Evolutionary conservation across 495 filamentous ascomycete species (phyloP), one percentile per base, ranked within the genome.

Genomic region (Aspergillus indologenus): DNA sequence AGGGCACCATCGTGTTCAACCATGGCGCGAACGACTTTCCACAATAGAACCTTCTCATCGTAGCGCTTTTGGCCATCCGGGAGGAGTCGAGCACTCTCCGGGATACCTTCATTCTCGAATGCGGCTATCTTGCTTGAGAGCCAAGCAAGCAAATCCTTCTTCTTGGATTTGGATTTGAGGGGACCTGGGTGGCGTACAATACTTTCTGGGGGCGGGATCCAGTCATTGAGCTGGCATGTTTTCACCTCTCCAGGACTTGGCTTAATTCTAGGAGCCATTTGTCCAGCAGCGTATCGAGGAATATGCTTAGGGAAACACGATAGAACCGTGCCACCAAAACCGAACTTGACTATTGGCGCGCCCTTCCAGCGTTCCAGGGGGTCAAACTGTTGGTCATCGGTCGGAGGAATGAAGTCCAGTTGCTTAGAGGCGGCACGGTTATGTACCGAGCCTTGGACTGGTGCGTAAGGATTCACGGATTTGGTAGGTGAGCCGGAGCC

Each of bases 61-160:
- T 82, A 77, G 23, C 89, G 81, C 68, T 87, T 92, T 45, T 83
- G 79, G 12, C 83, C 77, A 59, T 83, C 80, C 5, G 77, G 75
- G 72, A 77, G 60, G 68, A 69, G 45, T 64, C 83, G 76, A 46
- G 83, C 72, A 34, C 69, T 75, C 9, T 76, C 68, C 5, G 76
- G 76, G 8, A 85, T 71, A n/a, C 79, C 71, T 22, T 79, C 80
- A 21, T 79, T 81, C 70, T 92, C 90, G 23, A 97, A 73, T 5
- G 72, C 79, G 14, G 85, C 84, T 61, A 96, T 90, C 44, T 86
- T 88, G 61, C 80, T 78, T 3, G 75, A 85, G 31, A 99, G 77
- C 94, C 95, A 99, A 5, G 86, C 71, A 42, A 92, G 55, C 4
- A 89, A 81, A 56, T 99, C 95, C 74, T 98, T 98, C 77, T 98